Conservation (phyloP, 2,329 filamentous ascomycete genomes). For the Cercospora sesami region DNA sequence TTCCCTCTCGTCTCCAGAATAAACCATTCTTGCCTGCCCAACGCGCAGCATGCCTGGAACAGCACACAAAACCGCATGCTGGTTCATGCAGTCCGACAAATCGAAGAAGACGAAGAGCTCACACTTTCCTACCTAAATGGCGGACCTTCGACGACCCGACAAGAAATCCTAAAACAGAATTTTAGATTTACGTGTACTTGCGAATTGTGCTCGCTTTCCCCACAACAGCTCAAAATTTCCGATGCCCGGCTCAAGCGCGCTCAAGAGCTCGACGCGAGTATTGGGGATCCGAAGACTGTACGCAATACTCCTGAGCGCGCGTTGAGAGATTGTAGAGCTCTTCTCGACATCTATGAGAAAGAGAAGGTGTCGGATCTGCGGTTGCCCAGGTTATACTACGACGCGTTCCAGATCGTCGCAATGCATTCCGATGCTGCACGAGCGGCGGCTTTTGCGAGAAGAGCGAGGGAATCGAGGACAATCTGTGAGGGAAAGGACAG, state of each 20-base stretch:
- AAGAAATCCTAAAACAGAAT: slow-evolving; percentile 22
- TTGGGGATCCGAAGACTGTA: slow-evolving; percentile 29
- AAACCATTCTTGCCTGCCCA: slow-evolving; percentile 44
- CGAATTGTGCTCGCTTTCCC: slow-evolving; percentile 41
- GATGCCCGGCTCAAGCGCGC: slow-evolving; percentile 30
- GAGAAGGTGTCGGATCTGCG: slow-evolving; percentile 28
- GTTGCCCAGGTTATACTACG: slow-evolving; percentile 30
- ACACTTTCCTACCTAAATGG: slow-evolving; percentile 40
- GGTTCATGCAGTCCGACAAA: slow-evolving; percentile 41
- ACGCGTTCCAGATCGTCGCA: slow-evolving; percentile 33
- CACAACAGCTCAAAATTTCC: slow-evolving; percentile 36
- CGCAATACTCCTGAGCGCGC: slow-evolving; percentile 23
- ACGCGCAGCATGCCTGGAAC: slow-evolving; percentile 42
- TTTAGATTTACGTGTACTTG: slow-evolving; percentile 43
- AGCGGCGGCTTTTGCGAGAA: slow-evolving; percentile 25
- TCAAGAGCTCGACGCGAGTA: slow-evolving; percentile 29
- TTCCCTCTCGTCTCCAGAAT: slow-evolving; percentile 41
- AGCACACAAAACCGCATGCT: slow-evolving; percentile 25
- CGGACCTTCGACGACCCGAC: slow-evolving; percentile 24
- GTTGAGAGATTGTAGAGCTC: slow-evolving; percentile 23
- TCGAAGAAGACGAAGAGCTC: slow-evolving; percentile 41
- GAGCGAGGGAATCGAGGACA: slow-evolving; percentile 22
- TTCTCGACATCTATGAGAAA: slow-evolving; percentile 22
- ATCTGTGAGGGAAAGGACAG: slow-evolving; percentile 31
- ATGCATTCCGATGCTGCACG: slow-evolving; percentile 29